These are phyloP conservation scores for Pythium insidiosum DNA, from an alignment of 352 stramenopile genomes.

Conservation along the genomic window DNA sequence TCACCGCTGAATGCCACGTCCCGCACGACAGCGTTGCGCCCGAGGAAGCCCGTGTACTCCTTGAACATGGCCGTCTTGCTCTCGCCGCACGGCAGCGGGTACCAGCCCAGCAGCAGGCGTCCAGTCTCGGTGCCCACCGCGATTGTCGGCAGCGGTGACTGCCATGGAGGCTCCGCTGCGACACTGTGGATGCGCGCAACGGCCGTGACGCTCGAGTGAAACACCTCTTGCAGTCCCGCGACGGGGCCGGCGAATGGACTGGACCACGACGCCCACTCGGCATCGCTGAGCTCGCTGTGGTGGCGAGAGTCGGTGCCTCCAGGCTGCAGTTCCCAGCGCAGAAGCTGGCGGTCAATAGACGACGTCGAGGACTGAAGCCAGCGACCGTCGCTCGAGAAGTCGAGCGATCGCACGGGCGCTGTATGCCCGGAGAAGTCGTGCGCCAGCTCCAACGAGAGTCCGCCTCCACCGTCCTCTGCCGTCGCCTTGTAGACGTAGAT, in stretches of 20 bases:
- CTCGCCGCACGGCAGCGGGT: slow-evolving; percentile 41
- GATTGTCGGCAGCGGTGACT: slow-evolving; percentile 37
- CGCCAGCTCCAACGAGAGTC: slow-evolving; percentile 24
- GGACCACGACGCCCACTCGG: slow-evolving; percentile 44
- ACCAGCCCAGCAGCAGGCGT: slow-evolving; percentile 55
- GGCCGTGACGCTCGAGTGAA: slow-evolving; percentile 16
- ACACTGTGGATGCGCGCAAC: slow-evolving; percentile 25
- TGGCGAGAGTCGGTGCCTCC: slow-evolving; percentile 9
- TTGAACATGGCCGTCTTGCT: slow-evolving; percentile 33
- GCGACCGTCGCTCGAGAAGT: slow-evolving; percentile 48
- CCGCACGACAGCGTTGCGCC: slow-evolving; percentile 27
- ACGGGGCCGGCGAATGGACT: slow-evolving; percentile 45
- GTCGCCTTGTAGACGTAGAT: slow-evolving; percentile 59
- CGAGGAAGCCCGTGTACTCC: slow-evolving; percentile 42
- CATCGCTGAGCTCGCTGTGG: not conserved
- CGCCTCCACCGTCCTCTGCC: slow-evolving; percentile 2
- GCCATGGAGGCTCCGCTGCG: slow-evolving; percentile 33
- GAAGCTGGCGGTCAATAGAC: slow-evolving; percentile 40
- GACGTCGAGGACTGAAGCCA: slow-evolving; percentile 66
- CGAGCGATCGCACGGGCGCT: slow-evolving; percentile 43
- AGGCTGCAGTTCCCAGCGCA: slow-evolving; percentile 50
- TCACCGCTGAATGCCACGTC: slow-evolving; percentile 38
- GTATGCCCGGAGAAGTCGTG: slow-evolving; percentile 65
- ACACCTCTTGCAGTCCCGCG: slow-evolving; percentile 33
- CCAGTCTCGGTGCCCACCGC: slow-evolving; percentile 38